Evolutionary conservation across 768 basidiomycete genomes (phyloP), one percentile per base, ranked within the genome.

Genomic region (Melanogaster broomeanus): DNA sequence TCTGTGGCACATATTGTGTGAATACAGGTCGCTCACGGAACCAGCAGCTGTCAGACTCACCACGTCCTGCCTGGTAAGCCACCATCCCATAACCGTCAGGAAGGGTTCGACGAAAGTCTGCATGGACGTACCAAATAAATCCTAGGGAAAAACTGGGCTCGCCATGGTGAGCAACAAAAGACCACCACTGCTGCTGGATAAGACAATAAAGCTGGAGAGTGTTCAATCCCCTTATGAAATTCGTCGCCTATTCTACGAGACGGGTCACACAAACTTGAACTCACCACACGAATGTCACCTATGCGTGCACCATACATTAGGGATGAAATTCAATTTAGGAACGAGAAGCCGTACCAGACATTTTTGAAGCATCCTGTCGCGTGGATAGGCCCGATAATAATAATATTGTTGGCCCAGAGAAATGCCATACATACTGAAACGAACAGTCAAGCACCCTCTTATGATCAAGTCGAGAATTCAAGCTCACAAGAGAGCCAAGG

Each of bases 121-220:
- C 16, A 18, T 38, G 28, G 18, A 12, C 31, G 18, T 25, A 48
- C 47, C 47, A 48, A 22, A n/a, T 11, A 12, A 40, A 27, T n/a
- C 8, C 16, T 19, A n/a, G n/a, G n/a, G 27, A 18, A 15, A 13
- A 5, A 22, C 27, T 6, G 37, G 22, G 10, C 4, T 25, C 21
- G 21, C 39, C 37, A 7, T 33, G 47, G 7, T 10, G 16, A 2
- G 27, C 12, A 19, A 48, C 25, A n/a, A 39, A 39, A 22, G 6
- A 48, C 19, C 12, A 2, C 37, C 38, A 28, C 15, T 40, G 47
- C 11, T 38, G 19, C 13, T 24, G 28, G 18, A 48, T 35, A 19
- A 40, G 25, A 27, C 47, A 48, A n/a, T 48, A 48, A 12, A 48
- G 25, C 15, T 48, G 47, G n/a, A 48, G 12, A 40, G 47, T 40